Base-by-base conservation (phyloP, 2,329 filamentous ascomycete species). In the Thielaviopsis musarum region DNA sequence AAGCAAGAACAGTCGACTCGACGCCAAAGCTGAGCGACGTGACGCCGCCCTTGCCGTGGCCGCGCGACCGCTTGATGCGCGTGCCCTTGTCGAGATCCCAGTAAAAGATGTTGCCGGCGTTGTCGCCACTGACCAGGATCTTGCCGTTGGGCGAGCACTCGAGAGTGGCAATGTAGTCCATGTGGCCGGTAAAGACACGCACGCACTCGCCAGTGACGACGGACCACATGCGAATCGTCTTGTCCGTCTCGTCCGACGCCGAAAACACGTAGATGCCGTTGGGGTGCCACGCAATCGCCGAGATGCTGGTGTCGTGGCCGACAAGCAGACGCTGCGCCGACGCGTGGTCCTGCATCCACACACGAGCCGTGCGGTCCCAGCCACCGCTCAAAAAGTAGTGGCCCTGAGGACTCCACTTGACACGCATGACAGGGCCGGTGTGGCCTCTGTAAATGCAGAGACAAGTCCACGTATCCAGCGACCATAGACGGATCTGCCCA, bases 141-240 rank as follows among this genome's bases (percentile, higher is more conserved):
- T 88, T 91, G 64, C 93, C 93, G 66, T 89, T 90, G 1, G 88
- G 89, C 22, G 88, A 85, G 67, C 90, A 95, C 64, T 91, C 82
- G 26, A 97, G 74, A 0, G 89, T 81, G 15, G 86, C 94, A 68
- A 97, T 84, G 67, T 89, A 88, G 56, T 93, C 89, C 0, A 83
- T 86, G 68, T 98, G 93, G 1, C 93, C 93, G 0, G 88, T 90
- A 68, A 97, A 95, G 66, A 97, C 82, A 26, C 93, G 86, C 5
- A 96, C 88, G 41, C 90, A 89, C 63, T 85, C 84, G 28, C 93
- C 93, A 9, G 86, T 91, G 12, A 83, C 80, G n/a, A 96, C 81
- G 10, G 90, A 85, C 93, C 93, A 98, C 91, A 98, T 97, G 30
- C 93, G 85, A 38, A 97, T 88, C 0, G 90, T 93, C 70, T 91